Evolutionary conservation across 73 alveolate species (phyloP), one percentile per base, ranked within the genome.

Genomic region (Paramecium octaurelia): DNA sequence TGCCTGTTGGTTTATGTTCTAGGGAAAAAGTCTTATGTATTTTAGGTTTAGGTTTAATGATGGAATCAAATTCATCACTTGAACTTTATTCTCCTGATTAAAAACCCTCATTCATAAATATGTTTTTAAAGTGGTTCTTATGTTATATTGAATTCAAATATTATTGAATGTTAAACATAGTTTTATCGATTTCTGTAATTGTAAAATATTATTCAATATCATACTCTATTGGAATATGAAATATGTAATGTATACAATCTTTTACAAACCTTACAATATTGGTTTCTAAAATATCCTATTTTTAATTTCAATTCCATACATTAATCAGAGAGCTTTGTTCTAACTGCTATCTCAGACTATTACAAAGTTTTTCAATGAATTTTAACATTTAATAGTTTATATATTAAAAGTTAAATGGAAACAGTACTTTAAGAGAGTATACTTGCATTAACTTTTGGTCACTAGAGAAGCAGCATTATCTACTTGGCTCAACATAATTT

Each of bases 41-140:
- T 68, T 68, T 68, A 11, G 20, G 84, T 16, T 68, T 27, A 11
- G 24, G 23, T 68, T 23, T 68, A 12, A 68, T 27, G 27, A 64
- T 14, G 23, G 46, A 64, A 31, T 64, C 84, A 27, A 34, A 64
- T 27, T 64, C 84, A 64, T 73, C 87, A 73, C 59, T 73, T 16
- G 87, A 73, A 73, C 87, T 73, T 10, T 36, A 73, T 73, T 73
- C 87, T 10, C 59, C 87, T 73, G 87, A 36, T 73, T 73, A 34
- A 40, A 73, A 73, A 14, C 87, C 87, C 16, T 73, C 87, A 4
- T 64, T 64, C 29, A 20, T 64, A 34, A 64, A 64, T 12, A 64
- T 12, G 8, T 27, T 3, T 24, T 64, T 64, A 27, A 64, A 64
- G 27, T 27, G 84, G 46, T 27, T 64, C 21, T 64, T 64, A 3